A percentile compares a stretch with the other conserved stretches of the same genome.
phyloP scores from a whole-genome alignment of 2,329 filamentous ascomycete species.

The Beauveria rudraprayagi region DNA sequence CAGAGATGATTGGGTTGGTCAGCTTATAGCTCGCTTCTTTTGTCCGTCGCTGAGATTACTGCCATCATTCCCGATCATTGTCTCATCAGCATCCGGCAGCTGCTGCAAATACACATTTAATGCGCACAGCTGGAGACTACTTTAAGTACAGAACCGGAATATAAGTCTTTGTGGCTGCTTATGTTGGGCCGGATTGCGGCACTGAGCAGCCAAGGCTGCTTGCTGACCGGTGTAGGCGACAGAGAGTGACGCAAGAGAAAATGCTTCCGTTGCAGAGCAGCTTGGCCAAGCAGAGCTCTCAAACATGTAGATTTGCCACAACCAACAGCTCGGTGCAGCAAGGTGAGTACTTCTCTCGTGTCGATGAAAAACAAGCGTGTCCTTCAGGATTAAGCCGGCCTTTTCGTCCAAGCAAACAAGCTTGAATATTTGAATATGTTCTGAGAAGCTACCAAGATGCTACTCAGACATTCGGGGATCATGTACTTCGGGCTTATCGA shows the following conservation, averaged over 20 bases:
- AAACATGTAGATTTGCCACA: background rate
- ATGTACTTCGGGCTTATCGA: background rate
- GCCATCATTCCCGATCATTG: background rate
- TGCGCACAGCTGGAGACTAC: background rate
- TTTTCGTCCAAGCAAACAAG: too few species aligned
- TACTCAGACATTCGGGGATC: background rate
- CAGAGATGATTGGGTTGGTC: too few species aligned
- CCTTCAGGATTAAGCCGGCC: too few species aligned
- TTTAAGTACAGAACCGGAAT: background rate
- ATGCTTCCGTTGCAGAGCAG: too few species aligned
- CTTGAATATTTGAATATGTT: background rate
- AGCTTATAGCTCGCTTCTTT: background rate
- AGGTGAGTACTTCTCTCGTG: too few species aligned
- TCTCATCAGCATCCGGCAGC: background rate
- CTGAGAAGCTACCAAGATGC: background rate
- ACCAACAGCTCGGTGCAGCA: background rate
- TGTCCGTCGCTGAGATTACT: background rate
- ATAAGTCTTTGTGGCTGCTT: conserved; percentile 17
- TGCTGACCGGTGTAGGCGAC: conserved; percentile 16
- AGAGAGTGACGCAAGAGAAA: too few species aligned
- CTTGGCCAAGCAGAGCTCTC: background rate
- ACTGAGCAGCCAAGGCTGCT: conserved; percentile 34
- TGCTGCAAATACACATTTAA: background rate
- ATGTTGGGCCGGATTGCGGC: conserved; percentile 31
- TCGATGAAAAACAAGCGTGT: too few species aligned